Evolutionary conservation across 2,329 filamentous ascomycete species (phyloP).

Genomic region (Dothideomycetes sp.): DNA sequence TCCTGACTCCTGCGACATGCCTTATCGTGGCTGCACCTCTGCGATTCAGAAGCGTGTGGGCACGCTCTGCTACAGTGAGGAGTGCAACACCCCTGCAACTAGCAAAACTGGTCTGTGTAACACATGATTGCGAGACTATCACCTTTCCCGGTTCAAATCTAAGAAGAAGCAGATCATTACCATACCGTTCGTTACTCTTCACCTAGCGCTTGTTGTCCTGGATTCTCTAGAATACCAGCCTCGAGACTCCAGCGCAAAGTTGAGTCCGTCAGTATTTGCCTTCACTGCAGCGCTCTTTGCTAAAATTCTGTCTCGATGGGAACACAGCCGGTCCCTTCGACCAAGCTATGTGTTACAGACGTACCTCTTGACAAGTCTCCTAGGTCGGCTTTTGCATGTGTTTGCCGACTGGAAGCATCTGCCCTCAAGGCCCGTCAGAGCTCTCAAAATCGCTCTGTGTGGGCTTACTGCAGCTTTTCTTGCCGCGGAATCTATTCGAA

Average conservation of each 20-base stretch:
- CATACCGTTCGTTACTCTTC: conserved; percentile 19
- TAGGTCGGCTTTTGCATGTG: conserved; percentile 22
- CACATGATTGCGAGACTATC: no score
- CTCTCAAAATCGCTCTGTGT: conserved; percentile 17
- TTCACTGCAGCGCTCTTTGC: conserved; percentile 19
- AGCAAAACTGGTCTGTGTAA: conserved; percentile 18
- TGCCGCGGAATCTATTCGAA: conserved; percentile 22
- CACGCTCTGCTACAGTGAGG: conserved; percentile 17
- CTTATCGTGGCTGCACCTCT: conserved; percentile 22
- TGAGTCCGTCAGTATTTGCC: conserved; percentile 20
- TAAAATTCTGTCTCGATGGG: conserved; percentile 20
- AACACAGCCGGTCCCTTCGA: conserved; percentile 22
- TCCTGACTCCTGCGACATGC: conserved; percentile 20
- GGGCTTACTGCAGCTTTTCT: conserved; percentile 19
- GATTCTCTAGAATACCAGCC: background rate
- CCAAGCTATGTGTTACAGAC: conserved; percentile 24
- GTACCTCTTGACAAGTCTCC: conserved; percentile 21
- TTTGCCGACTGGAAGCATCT: conserved; percentile 22
- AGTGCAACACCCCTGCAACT: conserved; percentile 19
- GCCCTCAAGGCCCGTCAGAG: conserved; percentile 14
- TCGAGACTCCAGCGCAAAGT: conserved; percentile 8
- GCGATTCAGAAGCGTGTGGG: conserved; percentile 21
- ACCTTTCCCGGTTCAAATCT: background rate
- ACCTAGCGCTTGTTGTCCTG: conserved; percentile 18
- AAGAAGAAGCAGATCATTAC: conserved; percentile 9